Base-by-base conservation (phyloP, 2,329 filamentous ascomycete species). In the Thyridium curvatum region DNA sequence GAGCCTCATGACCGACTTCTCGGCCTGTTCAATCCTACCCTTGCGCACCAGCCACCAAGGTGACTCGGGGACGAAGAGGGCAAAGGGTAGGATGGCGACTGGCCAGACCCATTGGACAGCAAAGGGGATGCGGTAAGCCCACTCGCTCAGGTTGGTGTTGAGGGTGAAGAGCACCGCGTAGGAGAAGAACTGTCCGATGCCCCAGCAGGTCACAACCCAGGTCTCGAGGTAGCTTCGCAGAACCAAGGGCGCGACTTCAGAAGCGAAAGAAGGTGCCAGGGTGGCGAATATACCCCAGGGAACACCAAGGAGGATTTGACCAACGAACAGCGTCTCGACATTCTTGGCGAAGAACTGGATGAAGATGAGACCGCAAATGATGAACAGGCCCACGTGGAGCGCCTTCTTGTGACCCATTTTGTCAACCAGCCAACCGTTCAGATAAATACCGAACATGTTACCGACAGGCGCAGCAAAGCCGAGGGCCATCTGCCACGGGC, bases 101-200 rank as follows among this genome's bases (percentile, higher is more conserved):
- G 83, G 82, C 82, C 82, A 87, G 67, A 87, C 54, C 83, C 84
- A 88, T 62, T 88, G 84, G 30, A 87, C 63, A 2, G 75, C 82
- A 47, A 83, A 86, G 1, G 84, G 83, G 40, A 84, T 82, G 34
- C 79, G 71, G 54, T 77, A 79, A 1, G 72, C 68, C 74, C 74
- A 78, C 50, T 74, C 50, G 41, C 12, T 18, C 18, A 13, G 6
- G 7, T 72, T 60, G 34, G 64, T 53, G 8, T 75, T 62, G 49
- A 79, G 75, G 4, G 62, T 65, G 45, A 73, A 74, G 42, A 79
- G 69, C 4, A 77, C 74, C 4, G 68, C 71, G 28, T 77, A 75
- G 5, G 73, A 74, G 15, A 79, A 65, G 12, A 78, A 58, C 58
- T 88, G 83, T 14, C 84, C 84, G 14, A 86, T 64, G 28, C 80